Base-by-base conservation (phyloP, 345 rosid genomes). In the Syzygium aromaticum region DNA sequence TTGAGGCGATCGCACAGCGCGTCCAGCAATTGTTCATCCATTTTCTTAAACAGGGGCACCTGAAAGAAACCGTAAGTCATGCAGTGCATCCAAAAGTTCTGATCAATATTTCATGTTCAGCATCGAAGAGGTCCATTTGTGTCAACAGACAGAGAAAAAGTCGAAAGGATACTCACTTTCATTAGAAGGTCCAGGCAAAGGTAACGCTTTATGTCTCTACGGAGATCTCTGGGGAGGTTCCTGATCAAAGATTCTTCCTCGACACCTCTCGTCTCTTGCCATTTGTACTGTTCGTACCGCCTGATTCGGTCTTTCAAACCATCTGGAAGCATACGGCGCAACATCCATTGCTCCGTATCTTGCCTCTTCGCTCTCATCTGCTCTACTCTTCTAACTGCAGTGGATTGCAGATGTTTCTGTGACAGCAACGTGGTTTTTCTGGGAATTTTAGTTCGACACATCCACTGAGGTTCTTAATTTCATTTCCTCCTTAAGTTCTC, bases 251-350 rank as follows among this genome's bases (percentile, higher is more conserved):
- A 46, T 88, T 93, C 94, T 91, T 96, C 98, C 56, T 94, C 97
- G 0, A 96, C 98, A 15, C 98, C 98, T 89, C 97, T 91, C 22
- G 96, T 95, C 91, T 95, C 96, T 91, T 94, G 98, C 99, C 98
- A 95, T 90, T 91, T 95, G 82, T 96, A 96, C 86, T 96, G 98
- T 33, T 93, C 95, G 54, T 95, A 91, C n/a, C 92, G 90, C 91
- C 98, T 92, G 73, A 96, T 92, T 38, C 96, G 86, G 77, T 95
- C 92, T 90, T 88, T 93, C 21, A 95, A 87, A 77, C 85, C 90
- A 46, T 93, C 92, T 0, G 99, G 98, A 63, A 96, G 96, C 96
- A 93, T 88, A 6, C 98, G 93, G 82, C 95, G 98, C 59, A 95
- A 87, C 99, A 95, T 96, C 98, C 98, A 96, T 82, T 92, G 96